Conservation (phyloP, 768 basidiomycete genomes). For the Roridomyces roridus region DNA sequence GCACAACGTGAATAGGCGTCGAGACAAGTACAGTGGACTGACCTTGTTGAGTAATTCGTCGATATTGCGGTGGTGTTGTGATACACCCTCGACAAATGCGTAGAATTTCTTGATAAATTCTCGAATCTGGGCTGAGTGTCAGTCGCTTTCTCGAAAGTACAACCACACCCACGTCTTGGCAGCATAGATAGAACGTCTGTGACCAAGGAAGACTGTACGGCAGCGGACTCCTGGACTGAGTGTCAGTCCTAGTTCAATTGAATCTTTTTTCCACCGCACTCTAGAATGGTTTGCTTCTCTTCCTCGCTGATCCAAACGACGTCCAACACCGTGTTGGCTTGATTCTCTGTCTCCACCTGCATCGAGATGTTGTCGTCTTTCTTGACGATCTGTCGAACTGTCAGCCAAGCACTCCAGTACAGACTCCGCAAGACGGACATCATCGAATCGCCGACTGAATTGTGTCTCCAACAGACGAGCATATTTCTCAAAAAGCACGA, state of each 20-base stretch:
- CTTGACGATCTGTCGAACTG: conserved; percentile 66
- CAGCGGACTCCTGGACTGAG: conserved; percentile 54
- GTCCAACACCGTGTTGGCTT: conserved; percentile 77
- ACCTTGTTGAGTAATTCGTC: conserved; percentile 93
- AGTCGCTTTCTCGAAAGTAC: not conserved
- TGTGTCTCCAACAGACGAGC: conserved; percentile 80
- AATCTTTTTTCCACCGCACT: conserved; percentile 57
- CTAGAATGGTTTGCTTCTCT: conserved; percentile 64
- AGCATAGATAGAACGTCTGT: conserved; percentile 92
- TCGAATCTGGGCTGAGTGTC: conserved; percentile 62
- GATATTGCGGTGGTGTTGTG: conserved; percentile 89
- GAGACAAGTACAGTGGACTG: conserved; percentile 8
- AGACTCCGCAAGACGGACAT: conserved; percentile 52
- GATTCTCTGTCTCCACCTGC: conserved; percentile 64
- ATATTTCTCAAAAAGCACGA: conserved; percentile 92
- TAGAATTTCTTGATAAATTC: conserved; percentile 94
- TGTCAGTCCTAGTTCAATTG: no score
- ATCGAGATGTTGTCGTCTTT: conserved; percentile 92
- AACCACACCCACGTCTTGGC: conserved; percentile 69
- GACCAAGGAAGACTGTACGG: conserved; percentile 92
- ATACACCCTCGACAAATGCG: conserved; percentile 93
- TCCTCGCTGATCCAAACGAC: conserved; percentile 82
- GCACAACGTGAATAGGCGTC: conserved; percentile 2
- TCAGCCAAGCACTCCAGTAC: not conserved
- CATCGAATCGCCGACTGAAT: conserved; percentile 82